These are phyloP conservation scores for Fusarium nanum DNA, from an alignment of 2,329 filamentous ascomycete genomes.

Conservation along the genomic window DNA sequence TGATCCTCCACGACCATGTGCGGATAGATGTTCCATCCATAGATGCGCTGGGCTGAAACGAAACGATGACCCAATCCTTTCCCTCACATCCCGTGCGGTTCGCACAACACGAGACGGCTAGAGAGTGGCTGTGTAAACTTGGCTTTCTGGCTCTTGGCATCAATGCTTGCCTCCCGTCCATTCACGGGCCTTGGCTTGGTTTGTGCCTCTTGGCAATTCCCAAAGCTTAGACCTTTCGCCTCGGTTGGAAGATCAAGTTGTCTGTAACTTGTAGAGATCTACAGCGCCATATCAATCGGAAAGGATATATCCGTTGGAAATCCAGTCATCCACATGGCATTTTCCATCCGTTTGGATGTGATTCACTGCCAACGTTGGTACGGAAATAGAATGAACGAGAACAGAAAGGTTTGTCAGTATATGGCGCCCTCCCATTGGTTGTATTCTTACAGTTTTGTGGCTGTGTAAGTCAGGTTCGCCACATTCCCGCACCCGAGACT, in stretches of 20 bases:
- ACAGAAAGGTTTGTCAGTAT: not conserved
- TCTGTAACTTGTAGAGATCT: constrained; percentile 34
- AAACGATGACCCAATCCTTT: constrained; percentile 18
- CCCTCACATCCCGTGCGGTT: constrained; percentile 28
- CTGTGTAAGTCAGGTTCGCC: constrained; percentile 46
- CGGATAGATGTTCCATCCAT: not conserved
- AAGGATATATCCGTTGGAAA: constrained; percentile 19
- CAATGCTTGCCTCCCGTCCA: constrained; percentile 1
- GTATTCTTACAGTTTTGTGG: constrained; percentile 29
- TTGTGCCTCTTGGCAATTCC: constrained; percentile 20
- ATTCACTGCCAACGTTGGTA: constrained; percentile 13
- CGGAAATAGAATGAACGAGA: constrained; percentile 28
- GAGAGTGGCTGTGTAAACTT: constrained; percentile 41
- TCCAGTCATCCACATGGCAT: constrained; percentile 13
- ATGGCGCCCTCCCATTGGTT: constrained; percentile 16
- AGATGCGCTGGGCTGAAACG: constrained; percentile 21
- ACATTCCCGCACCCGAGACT: constrained; percentile 36
- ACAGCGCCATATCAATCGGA: constrained; percentile 1
- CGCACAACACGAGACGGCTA: constrained; percentile 33
- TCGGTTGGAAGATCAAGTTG: constrained; percentile 6
- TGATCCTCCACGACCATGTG: not conserved
- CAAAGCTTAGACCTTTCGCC: constrained; percentile 29
- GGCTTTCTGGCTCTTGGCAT: constrained; percentile 23
- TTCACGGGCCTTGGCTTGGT: constrained; percentile 18
- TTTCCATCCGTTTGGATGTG: constrained; percentile 16